Evolutionary conservation across 371 early-diverging fungal species (phyloP).

Genomic region (Apophysomyces ossiformis): DNA sequence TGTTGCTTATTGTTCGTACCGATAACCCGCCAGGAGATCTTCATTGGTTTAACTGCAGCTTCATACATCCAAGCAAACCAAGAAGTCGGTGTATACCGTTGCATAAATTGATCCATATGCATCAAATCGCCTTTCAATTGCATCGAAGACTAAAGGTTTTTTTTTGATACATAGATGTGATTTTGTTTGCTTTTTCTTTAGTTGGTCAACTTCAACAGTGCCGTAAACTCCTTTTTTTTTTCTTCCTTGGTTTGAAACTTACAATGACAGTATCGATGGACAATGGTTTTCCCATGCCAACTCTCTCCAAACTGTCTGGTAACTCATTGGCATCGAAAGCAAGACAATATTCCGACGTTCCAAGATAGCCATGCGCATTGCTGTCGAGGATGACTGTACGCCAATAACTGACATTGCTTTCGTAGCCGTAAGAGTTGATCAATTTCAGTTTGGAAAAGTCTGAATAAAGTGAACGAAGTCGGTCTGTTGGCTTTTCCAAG

Average conservation of each 20-base stretch:
- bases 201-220: background rate
- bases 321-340: slow-evolving; percentile 19
- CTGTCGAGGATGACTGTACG: slow-evolving; percentile 28
- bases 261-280: slow-evolving; percentile 25
- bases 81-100: slow-evolving; percentile 16
- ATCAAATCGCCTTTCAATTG: slow-evolving; percentile 34
- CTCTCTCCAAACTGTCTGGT: slow-evolving; percentile 11
- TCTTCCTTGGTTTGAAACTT: background rate
- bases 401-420: slow-evolving; percentile 32
- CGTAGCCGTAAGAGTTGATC: slow-evolving; percentile 24
- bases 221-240: too few relatives aligned
- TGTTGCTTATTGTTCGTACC: background rate
- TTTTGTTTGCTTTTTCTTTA: background rate
- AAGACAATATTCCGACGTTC: slow-evolving; percentile 14
- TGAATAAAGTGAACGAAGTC: slow-evolving; percentile 23
- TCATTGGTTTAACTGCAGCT: background rate
- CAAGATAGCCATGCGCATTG: slow-evolving; percentile 23
- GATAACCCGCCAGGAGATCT: slow-evolving; percentile 1
- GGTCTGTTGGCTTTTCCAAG: slow-evolving; percentile 18
- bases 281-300: slow-evolving; percentile 27
- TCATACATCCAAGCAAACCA: slow-evolving; percentile 19
- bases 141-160: slow-evolving; percentile 13
- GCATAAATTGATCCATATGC: slow-evolving; percentile 22
- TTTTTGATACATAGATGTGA: background rate
- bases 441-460: slow-evolving; percentile 27